Base-by-base conservation (phyloP, 2,329 filamentous ascomycete species). In the Bertia moriformis region DNA sequence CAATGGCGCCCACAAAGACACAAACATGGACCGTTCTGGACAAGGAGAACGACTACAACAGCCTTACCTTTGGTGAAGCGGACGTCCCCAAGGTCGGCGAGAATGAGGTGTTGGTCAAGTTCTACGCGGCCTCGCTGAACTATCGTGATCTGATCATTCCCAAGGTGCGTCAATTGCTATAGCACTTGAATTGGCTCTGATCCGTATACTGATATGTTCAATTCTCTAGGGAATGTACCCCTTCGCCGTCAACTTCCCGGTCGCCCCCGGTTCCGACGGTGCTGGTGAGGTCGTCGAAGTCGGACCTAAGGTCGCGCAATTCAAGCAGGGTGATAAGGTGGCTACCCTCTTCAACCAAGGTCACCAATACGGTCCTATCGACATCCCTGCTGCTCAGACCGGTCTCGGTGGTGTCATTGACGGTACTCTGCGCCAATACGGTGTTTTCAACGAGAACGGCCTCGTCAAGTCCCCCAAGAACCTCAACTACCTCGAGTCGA, bases 51-150 rank as follows among this genome's bases (percentile, higher is more conserved):
- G 71, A 64, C 47, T 79, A 84, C 48, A 72, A 82, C 37, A 63
- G 62, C 32, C 63, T 86, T 29, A 56, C 65, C 48, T 69, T 71
- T 47, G 58, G 74, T 29, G 61, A 67, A 37, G 65, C 58, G 0
- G 49, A 66, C 1, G 50, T 84, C 2, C 75, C 78, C 13, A 58
- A 73, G 45, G 51, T 80, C 1, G 80, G 80, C 37, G 79, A 85
- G 40, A 71, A 71, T 44, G 75, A 88, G 18, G 79, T 86, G 4
- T 66, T 88, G 22, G 74, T 88, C 47, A 81, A 79, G 56, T 64
- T 72, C 18, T 58, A 62, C 38, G 66, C 62, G 13, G 69, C 62
- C 4, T 67, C 67, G 19, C 60, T 73, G 38, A 73, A 72, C 57
- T 72, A 65, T 51, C 67, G 69, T 40, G 69, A 73, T 45, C 55